Conservation (phyloP, 2,329 filamentous ascomycete genomes). For the Aspergillus sp. region DNA sequence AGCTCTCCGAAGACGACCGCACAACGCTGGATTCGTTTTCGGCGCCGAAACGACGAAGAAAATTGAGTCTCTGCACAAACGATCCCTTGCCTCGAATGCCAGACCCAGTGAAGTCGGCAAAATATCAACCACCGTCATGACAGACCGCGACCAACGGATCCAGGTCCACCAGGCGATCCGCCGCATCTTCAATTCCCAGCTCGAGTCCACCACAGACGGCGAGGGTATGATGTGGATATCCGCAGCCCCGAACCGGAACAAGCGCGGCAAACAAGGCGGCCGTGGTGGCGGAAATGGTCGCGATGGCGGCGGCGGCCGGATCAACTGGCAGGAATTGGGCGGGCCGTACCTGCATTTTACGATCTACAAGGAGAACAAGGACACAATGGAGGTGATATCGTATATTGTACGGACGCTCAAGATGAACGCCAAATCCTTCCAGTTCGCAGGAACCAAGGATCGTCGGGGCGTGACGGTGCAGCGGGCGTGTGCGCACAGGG, state of each 20-base stretch:
- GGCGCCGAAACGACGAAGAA: constrained; percentile 42
- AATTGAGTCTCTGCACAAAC: constrained; percentile 49
- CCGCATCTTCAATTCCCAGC: constrained; percentile 65
- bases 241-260: constrained; percentile 31
- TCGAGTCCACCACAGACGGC: constrained; percentile 70
- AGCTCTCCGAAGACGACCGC: constrained; percentile 39
- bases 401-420: constrained; percentile 68
- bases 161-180: constrained; percentile 61
- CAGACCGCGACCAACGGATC: constrained; percentile 54
- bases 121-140: constrained; percentile 47
- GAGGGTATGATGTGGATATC: constrained; percentile 59
- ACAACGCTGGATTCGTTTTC: constrained; percentile 41
- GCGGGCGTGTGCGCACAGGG: constrained; percentile 59
- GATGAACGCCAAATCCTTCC: constrained; percentile 58
- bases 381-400: constrained; percentile 84
- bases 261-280: constrained; percentile 25
- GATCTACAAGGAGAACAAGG: constrained; percentile 92
- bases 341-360: constrained; percentile 84
- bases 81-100: constrained; percentile 44
- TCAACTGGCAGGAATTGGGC: constrained; percentile 58
- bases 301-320: constrained; percentile 34
- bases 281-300: constrained; percentile 18
- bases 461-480: constrained; percentile 79
- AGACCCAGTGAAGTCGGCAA: constrained; percentile 50
- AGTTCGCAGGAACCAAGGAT: constrained; percentile 87